Conservation (phyloP, 768 basidiomycete genomes). For the Crassisporium funariophilum region DNA sequence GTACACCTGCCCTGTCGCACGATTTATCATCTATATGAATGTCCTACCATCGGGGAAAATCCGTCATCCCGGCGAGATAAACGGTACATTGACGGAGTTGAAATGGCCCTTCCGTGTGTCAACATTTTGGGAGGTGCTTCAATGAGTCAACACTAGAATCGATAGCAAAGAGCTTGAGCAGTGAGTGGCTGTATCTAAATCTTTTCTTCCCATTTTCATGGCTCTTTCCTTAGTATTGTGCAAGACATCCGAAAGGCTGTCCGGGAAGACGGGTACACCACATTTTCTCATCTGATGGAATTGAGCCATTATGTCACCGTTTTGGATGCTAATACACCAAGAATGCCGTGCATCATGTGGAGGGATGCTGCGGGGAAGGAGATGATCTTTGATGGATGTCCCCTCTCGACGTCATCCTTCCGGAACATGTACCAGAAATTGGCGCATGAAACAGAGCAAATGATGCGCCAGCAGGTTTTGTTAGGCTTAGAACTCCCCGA, state of each 20-base stretch:
- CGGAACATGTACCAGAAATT: background rate
- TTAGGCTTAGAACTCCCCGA: slow-evolving; percentile 2
- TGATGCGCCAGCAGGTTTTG: slow-evolving; percentile 10
- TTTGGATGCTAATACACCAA: background rate
- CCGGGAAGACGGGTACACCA: background rate
- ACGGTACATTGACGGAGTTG: background rate
- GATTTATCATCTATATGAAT: background rate
- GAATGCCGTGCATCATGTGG: slow-evolving; percentile 1
- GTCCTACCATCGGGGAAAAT: background rate
- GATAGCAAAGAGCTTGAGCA: background rate
- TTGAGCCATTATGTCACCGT: background rate
- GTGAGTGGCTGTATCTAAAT: background rate
- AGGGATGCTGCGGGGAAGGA: background rate
- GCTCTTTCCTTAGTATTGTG: background rate
- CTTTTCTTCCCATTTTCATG: background rate
- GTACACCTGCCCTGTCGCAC: background rate
- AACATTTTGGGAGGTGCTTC: slow-evolving; percentile 1
- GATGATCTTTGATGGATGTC: background rate
- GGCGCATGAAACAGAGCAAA: background rate
- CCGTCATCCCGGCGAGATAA: background rate
- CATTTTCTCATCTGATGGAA: slow-evolving; percentile 1
- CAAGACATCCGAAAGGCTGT: background rate
- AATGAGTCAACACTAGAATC: background rate
- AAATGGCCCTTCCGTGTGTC: slow-evolving; percentile 1
- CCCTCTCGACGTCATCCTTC: background rate